Evolutionary conservation across 352 stramenopile genomes (phyloP), one percentile per base, ranked within the genome.

Genomic region (Phytophthora hibernalis): DNA sequence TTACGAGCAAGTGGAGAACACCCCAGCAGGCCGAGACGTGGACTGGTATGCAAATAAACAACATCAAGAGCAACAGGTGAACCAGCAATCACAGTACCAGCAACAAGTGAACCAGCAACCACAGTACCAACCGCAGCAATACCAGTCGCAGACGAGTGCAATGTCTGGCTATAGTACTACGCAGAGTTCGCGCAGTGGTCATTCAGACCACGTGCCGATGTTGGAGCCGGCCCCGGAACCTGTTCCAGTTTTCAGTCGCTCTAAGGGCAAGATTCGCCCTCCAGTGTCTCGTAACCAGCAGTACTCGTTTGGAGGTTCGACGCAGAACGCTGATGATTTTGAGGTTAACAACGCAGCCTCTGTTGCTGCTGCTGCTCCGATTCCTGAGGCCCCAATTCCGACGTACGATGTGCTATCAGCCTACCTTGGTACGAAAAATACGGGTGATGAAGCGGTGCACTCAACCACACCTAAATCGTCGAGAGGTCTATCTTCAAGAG

Each of bases 321-420:
- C 40, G 1, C 65, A 52, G 49, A 59, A 45, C 28, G 31, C 11
- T 10, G 35, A 69, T 26, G 30, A 37, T 28, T 69, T 69, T 18
- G 63, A 64, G 49, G 45, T 61, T 15, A 68, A 59, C 21, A 70
- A 65, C 38, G n/a, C 68, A 33, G 43, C 52, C 20, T 24, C 55
- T 45, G 37, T 49, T 61, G 33, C 51, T 62, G 37, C 54, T 65
- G 40, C 51, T 62, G 58, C 68, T 48, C 70, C 57, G 43, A 42
- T 54, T 24, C 49, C 40, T 13, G 63, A 75, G 9, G 56, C 26
- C 21, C 61, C 60, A 48, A 43, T 74, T 18, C 70, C 74, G 24
- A 73, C 67, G 3, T 82, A 82, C 61, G 74, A 82, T 42, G 71
- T 82, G 3, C 26, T 82, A 13, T 72, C 70, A 53, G 71, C 74